Base-by-base conservation (phyloP, 2,329 filamentous ascomycete species). In the Niveomyces coronatus region DNA sequence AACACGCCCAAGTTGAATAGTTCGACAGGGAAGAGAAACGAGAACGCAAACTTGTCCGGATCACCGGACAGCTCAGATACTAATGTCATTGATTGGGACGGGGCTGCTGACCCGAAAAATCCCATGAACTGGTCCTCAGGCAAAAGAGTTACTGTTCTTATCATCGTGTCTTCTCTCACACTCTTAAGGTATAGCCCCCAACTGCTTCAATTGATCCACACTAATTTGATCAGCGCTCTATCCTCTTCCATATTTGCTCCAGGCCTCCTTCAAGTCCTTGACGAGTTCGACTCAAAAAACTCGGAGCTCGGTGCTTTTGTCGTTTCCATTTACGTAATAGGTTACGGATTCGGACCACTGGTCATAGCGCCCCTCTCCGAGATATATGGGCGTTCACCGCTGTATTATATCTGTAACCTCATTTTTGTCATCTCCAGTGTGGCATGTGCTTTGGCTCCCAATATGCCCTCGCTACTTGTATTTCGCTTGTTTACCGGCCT, bases 51-150 rank as follows among this genome's bases (percentile, higher is more conserved):
- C n/a, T n/a, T n/a, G n/a, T n/a, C n/a, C n/a, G n/a, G n/a, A n/a
- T n/a, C n/a, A n/a, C n/a, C n/a, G n/a, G n/a, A n/a, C n/a, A n/a
- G n/a, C n/a, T n/a, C n/a, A n/a, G 27, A 29, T 5, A 10, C 13
- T 5, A 29, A 29, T 15, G 16, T 83, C 16, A 78, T 84, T n/a
- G 76, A 82, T 45, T 85, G 83, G 45, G 79, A 83, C 14, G 77
- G 79, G 2, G 64, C 64, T 0, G 70, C 78, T 43, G 80, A 85
- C 55, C 75, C 76, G 0, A 81, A 82, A 48, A 60, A 64, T 7
- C 79, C 79, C 0, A 45, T 76, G 31, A 84, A 85, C 53, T 85
- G 80, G 81, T 61, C 70, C 0, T 71, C 71, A 31, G 58, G 57
- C 46, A 84, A 82, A 56, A 84, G 84, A 55, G 57, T 74, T n/a